phyloP scores from a whole-genome alignment of 177 flowering plant species.

The Telopea speciosissima region DNA sequence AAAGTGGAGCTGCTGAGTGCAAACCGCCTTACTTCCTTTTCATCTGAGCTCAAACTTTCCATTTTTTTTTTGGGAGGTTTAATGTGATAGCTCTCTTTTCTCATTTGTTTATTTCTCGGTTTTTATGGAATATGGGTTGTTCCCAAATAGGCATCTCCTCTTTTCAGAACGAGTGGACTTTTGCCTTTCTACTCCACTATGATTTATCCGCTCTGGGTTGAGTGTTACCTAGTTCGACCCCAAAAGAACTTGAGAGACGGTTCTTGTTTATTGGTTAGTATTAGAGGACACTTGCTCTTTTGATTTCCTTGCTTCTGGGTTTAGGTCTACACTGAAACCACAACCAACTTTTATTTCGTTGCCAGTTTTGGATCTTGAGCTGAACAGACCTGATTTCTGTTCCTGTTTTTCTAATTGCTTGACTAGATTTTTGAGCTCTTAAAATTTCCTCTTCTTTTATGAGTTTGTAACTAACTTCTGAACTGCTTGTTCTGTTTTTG shows the following conservation, averaged over 20 bases:
- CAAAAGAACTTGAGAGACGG: neutral
- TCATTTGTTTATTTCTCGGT: no score
- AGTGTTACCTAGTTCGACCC: neutral
- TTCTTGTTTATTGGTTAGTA: neutral
- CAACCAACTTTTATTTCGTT: neutral
- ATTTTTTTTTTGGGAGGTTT: neutral
- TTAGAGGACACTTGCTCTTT: neutral
- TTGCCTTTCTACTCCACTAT: neutral
- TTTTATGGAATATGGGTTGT: neutral
- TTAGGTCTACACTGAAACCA: neutral
- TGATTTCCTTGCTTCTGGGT: neutral
- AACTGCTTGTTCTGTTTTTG: neutral
- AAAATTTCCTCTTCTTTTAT: neutral
- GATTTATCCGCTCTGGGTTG: slow-evolving; percentile 5
- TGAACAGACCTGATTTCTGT: neutral
- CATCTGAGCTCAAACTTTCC: neutral
- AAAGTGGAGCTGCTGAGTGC: neutral
- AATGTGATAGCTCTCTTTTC: no score
- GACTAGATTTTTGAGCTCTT: neutral
- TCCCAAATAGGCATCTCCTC: neutral
- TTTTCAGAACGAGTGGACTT: neutral
- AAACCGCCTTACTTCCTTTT: neutral
- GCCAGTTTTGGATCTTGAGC: neutral
- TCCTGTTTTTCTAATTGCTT: neutral
- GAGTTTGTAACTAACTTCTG: neutral